Base-by-base conservation (phyloP, 441 rosid species). In the Biscutella laevigata region DNA sequence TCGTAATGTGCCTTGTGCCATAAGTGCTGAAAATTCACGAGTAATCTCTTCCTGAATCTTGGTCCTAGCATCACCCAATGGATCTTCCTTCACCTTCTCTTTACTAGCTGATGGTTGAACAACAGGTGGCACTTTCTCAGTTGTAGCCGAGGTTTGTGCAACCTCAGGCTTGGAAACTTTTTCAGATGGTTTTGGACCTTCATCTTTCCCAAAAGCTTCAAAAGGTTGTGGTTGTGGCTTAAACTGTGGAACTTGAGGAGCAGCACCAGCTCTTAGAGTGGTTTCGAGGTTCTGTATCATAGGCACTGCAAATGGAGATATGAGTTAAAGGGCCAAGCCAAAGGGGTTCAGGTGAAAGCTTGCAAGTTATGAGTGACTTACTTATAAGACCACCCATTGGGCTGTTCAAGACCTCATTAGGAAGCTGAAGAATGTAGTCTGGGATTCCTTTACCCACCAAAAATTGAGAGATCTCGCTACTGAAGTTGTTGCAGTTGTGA, bases 401-500 rank as follows among this genome's bases (percentile, higher is more conserved):
- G 60, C 98, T 88, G 80, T 70, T 78, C 80, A 85, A 51, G 57
- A 92, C 88, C 62, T 86, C 96, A 37, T 62, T 86, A 3, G 98
- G 98, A 2, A 92, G 91, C 63, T 80, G 73, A 61, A 88, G 70
- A 70, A 92, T 84, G 66, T 88, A 88, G 15, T 86, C 92, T 0
- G 98, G 98, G 49, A 92, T 88, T 1, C 69, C 57, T 17, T 71
- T 70, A 61, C 92, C 91, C 3, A 86, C 95, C 66, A 92, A 66
- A 79, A 92, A 92, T 62, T 86, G 96, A 28, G 89, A 70, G 47
- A 92, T 82, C 73, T 92, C 98, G 27, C 80, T 83, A 71, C 83
- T 86, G 62, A 92, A 92, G 76, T 86, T 88, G 74, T 92, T 92
- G 54, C 98, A 92, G 54, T 92, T 92, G 74, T 92, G 95, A 34